Evolutionary conservation across 1,284 basidiomycete genomes (phyloP).

Genomic region (Irpex sp.): DNA sequence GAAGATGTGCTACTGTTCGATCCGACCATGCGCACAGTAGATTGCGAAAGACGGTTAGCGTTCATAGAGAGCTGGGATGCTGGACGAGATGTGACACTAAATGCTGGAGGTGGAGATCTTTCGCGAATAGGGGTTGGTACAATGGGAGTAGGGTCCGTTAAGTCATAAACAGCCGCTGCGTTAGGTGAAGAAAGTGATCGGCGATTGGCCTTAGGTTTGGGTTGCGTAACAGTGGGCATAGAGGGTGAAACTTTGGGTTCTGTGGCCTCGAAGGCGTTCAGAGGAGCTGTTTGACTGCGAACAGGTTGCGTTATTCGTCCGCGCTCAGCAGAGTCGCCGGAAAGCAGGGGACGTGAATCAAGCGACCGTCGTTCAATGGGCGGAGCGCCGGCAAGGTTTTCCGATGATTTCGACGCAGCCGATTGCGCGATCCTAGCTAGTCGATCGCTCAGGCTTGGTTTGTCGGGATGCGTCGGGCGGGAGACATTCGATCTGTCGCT

Average conservation of each 20-base stretch:
- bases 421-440: slow-evolving; percentile 24
- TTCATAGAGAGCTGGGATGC: slow-evolving; percentile 22
- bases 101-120: slow-evolving; percentile 56
- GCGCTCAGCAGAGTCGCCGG: slow-evolving; percentile 11
- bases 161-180: slow-evolving; percentile 20
- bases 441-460: slow-evolving; percentile 27
- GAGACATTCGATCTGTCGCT: neutral
- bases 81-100: slow-evolving; percentile 67
- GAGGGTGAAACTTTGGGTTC: slow-evolving; percentile 16
- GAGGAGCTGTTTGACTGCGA: slow-evolving; percentile 25
- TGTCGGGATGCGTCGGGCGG: slow-evolving; percentile 13
- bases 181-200: slow-evolving; percentile 25
- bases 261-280: slow-evolving; percentile 14
- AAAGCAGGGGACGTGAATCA: slow-evolving; percentile 11
- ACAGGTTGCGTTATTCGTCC: slow-evolving; percentile 14
- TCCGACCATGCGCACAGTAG: slow-evolving; percentile 8
- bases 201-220: slow-evolving; percentile 13
- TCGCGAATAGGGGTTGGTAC: slow-evolving; percentile 63
- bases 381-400: slow-evolving; percentile 13
- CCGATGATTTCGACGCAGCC: slow-evolving; percentile 16
- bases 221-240: slow-evolving; percentile 11
- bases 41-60: slow-evolving; percentile 10
- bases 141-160: slow-evolving; percentile 34
- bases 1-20: slow-evolving; percentile 7
- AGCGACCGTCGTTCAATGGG: slow-evolving; percentile 15